Evolutionary conservation across 441 rosid species (phyloP), one percentile per base, ranked within the genome.

Genomic region (Populus tomentosa): DNA sequence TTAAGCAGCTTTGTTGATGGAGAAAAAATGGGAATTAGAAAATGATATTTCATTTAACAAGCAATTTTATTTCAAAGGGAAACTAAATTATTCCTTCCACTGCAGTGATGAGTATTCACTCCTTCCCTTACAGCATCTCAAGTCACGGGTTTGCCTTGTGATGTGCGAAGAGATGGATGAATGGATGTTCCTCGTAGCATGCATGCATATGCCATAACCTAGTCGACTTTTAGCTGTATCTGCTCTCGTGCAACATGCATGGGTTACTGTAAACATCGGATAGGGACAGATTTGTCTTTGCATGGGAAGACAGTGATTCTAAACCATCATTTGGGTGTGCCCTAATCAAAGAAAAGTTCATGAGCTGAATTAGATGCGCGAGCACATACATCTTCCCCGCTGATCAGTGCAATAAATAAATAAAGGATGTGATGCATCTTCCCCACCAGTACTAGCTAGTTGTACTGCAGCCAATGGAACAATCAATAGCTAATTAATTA

Each of bases 101-200:
- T n/a, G 10, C 16, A 35, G 24, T 69, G 59, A 67, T 6, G 5
- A 24, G 16, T 26, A 40, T 40, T 8, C 24, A 28, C 62, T 42
- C 6, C 6, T 30, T 36, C 4, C 20, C 70, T 26, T 2, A 6
- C 42, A 30, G 64, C 66, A 16, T 42, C 38, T 62, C n/a, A 11
- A 28, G 72, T 78, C 77, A 82, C 77, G 81, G 74, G 70, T 26
- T 36, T 79, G 77, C 81, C 40, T 72, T 53, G 77, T 42, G 66
- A 81, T 75, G 5, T 28, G 33, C 56, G 67, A 38, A 62, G 4
- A 68, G 21, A 75, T 61, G 33, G 10, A 23, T 53, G 21, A 50
- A 73, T 62, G 14, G 61, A 73, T 62, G 69, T 73, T 73, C 76
- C 32, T 73, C 1, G 3, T 50, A 7, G 2, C 35, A 67, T 32